A percentile compares a stretch with the other conserved stretches of the same genome.
phyloP scores from a whole-genome alignment of 1,139 yeast species.

The Debaryomyces singareniensis region DNA sequence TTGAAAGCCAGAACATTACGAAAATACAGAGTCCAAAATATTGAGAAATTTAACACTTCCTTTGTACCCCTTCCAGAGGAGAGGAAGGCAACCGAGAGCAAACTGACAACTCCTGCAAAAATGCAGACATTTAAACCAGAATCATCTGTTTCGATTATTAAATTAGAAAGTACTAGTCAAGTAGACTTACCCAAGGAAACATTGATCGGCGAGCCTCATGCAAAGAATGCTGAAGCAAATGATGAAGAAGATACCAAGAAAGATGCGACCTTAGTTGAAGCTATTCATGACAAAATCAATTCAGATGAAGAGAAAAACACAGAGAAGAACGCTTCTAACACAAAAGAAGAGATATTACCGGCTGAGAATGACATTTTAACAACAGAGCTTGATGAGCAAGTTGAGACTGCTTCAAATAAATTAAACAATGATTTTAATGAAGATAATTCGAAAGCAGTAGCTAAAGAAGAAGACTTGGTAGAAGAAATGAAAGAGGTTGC shows the following conservation, averaged over 20 bases:
- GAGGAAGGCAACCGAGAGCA: conserved; percentile 10
- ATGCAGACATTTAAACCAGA: conserved; percentile 8
- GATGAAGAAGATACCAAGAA: neutral
- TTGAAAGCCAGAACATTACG: conserved; percentile 45
- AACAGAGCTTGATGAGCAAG: conserved; percentile 1
- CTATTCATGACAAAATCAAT: conserved; percentile 1
- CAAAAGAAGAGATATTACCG: neutral
- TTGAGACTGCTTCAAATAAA: neutral
- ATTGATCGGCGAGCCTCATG: conserved; percentile 25
- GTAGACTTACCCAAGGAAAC: conserved; percentile 39
- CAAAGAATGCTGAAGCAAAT: conserved; percentile 1
- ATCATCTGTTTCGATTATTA: conserved; percentile 22
- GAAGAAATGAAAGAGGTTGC: conserved; percentile 13
- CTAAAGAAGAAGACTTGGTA: conserved; percentile 1
- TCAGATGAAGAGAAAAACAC: conserved; percentile 4
- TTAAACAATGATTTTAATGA: too few species aligned
- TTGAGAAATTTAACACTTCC: conserved; percentile 32
- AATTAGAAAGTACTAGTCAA: conserved; percentile 23
- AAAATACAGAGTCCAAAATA: conserved; percentile 30
- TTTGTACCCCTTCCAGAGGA: conserved; percentile 29
- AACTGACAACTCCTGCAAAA: conserved; percentile 1
- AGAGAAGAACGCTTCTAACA: conserved; percentile 2
- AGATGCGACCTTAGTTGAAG: conserved; percentile 1
- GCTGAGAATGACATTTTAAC: neutral
- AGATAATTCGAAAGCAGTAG: neutral